Percentiles rank a stretch among this genome's conserved stretches.
phyloP scores from a whole-genome alignment of 2,329 filamentous ascomycete species.

The Fragosphaeria purpurea region DNA sequence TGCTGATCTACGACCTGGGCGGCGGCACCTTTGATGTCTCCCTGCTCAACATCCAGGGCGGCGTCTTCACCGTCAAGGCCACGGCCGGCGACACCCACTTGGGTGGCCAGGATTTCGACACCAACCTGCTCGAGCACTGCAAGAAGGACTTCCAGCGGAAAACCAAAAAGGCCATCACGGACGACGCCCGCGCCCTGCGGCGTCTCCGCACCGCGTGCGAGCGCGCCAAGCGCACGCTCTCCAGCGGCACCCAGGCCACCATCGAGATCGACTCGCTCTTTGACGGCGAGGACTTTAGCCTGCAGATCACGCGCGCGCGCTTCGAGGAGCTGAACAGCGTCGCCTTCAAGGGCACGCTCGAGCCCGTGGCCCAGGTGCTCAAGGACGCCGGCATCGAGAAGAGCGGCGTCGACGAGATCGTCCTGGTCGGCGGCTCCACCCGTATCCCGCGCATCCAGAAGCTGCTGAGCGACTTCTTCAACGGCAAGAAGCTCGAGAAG shows the following conservation, averaged over 20 bases:
- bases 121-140: conserved; percentile 90
- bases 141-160: conserved; percentile 62
- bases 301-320: conserved; percentile 94
- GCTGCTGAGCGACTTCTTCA: conserved; percentile 97
- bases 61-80: conserved; percentile 98
- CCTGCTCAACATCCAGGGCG: conserved; percentile 95
- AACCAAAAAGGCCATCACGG: conserved; percentile 29
- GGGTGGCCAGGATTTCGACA: conserved; percentile 94
- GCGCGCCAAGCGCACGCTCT: conserved; percentile 98
- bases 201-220: conserved; percentile 96
- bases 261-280: conserved; percentile 98
- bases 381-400: conserved; percentile 88
- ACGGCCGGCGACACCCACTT: conserved; percentile 96
- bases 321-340: conserved; percentile 98
- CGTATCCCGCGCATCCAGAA: conserved; percentile 99
- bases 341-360: conserved; percentile 85
- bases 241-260: conserved; percentile 92
- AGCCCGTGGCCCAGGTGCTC: conserved; percentile 92
- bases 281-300: conserved; percentile 95
- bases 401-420: conserved; percentile 91
- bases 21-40: conserved; percentile 99
- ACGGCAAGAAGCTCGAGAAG: conserved; percentile 99
- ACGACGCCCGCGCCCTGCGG: conserved; percentile 84
- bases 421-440: conserved; percentile 96
- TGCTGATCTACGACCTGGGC: conserved; percentile 99